phyloP scores from a whole-genome alignment of 176 grass and related monocot genomes.

The Leersia perrieri region DNA sequence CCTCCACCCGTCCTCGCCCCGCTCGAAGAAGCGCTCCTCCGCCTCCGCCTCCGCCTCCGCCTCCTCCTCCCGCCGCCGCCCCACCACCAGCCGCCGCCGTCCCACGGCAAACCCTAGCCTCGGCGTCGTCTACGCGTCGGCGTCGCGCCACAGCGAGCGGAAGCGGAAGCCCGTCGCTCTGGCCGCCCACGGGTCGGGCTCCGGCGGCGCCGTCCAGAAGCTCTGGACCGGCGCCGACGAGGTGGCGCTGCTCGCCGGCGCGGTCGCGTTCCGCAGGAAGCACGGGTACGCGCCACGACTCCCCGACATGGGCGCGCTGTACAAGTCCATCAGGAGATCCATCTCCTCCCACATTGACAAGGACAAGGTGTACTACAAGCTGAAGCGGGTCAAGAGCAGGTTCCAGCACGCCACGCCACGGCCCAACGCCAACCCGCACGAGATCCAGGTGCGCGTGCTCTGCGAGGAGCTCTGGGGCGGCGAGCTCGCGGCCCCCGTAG shows the following conservation, averaged over 20 bases:
- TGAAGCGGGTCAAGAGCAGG: conserved; percentile 90
- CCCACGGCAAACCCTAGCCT: conserved; percentile 42
- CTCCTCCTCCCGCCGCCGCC: conserved; percentile 26
- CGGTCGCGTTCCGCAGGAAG: conserved; percentile 44
- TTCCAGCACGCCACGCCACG: conserved; percentile 32
- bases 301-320: conserved; percentile 46
- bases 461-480: conserved; percentile 51
- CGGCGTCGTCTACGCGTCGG: neutral
- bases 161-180: conserved; percentile 45
- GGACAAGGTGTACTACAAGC: conserved; percentile 80
- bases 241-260: conserved; percentile 53
- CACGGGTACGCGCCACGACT: conserved; percentile 49
- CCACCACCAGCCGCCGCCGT: neutral
- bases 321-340: conserved; percentile 40
- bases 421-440: conserved; percentile 38
- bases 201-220: conserved; percentile 18
- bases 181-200: neutral
- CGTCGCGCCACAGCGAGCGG: conserved; percentile 44
- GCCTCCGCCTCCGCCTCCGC: conserved; percentile 26
- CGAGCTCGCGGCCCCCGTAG: conserved; percentile 8
- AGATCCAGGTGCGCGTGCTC: conserved; percentile 51
- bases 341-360: conserved; percentile 49
- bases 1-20: conserved; percentile 17
- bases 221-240: conserved; percentile 71
- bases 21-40: conserved; percentile 44